These are phyloP conservation scores for Irpex rosettiformis DNA, from an alignment of 1,284 basidiomycete genomes.

Conservation along the genomic window DNA sequence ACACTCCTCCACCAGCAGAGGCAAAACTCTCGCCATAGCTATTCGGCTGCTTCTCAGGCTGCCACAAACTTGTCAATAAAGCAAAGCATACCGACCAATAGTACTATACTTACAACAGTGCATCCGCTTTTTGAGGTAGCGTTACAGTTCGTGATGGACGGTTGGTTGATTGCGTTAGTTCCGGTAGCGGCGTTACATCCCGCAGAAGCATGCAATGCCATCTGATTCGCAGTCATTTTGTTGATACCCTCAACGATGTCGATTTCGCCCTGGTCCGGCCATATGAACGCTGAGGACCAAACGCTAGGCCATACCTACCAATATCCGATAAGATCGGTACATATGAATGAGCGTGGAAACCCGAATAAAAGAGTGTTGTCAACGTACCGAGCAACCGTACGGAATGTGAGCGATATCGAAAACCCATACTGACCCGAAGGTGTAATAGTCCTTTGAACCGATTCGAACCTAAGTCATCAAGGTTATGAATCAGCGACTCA, in stretches of 20 bases:
- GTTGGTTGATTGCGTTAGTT: conserved; percentile 32
- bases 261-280: conserved; percentile 50
- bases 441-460: conserved; percentile 14
- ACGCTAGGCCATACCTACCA: conserved; percentile 26
- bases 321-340: not conserved
- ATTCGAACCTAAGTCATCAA: conserved; percentile 14
- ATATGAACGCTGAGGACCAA: conserved; percentile 45
- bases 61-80: not conserved
- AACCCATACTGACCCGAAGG: conserved; percentile 17
- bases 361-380: not conserved
- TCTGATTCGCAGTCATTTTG: conserved; percentile 37
- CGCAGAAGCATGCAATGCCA: conserved; percentile 39
- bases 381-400: conserved; percentile 20
- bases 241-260: conserved; percentile 44
- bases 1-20: conserved; percentile 58
- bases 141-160: conserved; percentile 33
- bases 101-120: conserved; percentile 31
- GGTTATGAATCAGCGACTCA: not conserved
- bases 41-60: conserved; percentile 34
- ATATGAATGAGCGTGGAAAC: not conserved
- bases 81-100: no score
- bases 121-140: conserved; percentile 42
- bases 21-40: conserved; percentile 52
- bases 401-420: conserved; percentile 19
- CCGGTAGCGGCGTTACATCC: conserved; percentile 29